Base-by-base conservation (phyloP, 2,329 filamentous ascomycete species). In the Exserohilum turcica region DNA sequence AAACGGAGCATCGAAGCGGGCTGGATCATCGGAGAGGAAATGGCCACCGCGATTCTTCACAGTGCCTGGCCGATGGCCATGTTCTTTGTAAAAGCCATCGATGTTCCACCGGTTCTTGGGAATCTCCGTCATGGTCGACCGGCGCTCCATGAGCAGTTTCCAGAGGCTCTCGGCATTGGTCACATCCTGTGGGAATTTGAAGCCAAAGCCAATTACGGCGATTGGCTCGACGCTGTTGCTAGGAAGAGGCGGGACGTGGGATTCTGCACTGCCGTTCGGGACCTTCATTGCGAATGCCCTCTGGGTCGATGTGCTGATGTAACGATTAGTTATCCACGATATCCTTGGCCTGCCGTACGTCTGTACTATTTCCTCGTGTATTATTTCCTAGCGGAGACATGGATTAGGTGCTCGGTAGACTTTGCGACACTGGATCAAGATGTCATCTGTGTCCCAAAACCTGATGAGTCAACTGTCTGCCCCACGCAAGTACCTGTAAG, bases 141-240 rank as follows among this genome's bases (percentile, higher is more conserved):
- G 48, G 13, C 57, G 49, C 19, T 60, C 51, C 18, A 55, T 36
- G 7, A 67, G 54, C n/a, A 67, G 50, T 12, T 58, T 54, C 67
- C 66, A 69, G 8, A 69, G 49, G 27, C 38, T 48, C 8, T 63
- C 57, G 13, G 56, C 45, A 2, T 45, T 43, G 1, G 47, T 54
- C 0, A 59, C 56, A 38, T 59, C 60, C 39, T 64, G 56, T 2
- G 67, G 65, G 19, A 70, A 63, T 18, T 60, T 63, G 43, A 64
- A 57, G 6, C 67, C 62, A 39, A 74, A 71, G 28, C 75, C 76
- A 36, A 77, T 61, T 10, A 78, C 64, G 5, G 76, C 76, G 16
- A 68, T 59, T 4, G 44, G 50, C 19, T 48, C 44, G 2, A 48
- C 15, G 10, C 9, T 15, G 1, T 21, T n/a, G 12, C 6, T 6